Evolutionary conservation across 2,329 filamentous ascomycete species (phyloP), one percentile per base, ranked within the genome.

Genomic region (Penicillium polonicum): DNA sequence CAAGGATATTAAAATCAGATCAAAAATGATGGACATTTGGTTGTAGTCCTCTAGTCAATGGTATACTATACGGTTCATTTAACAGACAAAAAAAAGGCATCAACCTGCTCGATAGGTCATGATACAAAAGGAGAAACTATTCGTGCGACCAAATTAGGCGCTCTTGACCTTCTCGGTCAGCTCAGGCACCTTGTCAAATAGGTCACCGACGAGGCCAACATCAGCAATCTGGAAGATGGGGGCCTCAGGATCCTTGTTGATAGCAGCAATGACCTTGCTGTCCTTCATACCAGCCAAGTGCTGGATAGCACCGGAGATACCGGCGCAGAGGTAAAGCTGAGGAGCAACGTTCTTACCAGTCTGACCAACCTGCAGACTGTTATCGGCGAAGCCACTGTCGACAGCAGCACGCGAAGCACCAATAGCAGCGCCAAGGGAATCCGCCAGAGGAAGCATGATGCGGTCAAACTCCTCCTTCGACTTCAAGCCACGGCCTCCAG

Each of bases 261-360:
- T 97, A 15, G 91, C 91, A 23, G 93, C 94, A 79, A 99, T 99
- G 58, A 99, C 94, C 82, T 99, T 99, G 82, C 92, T 97, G 74
- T 99, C 94, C 84, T 99, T 99, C 94, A 99, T 99, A 73, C 94
- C 94, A 33, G 94, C 94, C 78, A 99, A 78, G 82, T 99, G 94
- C 79, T 99, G 94, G 68, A 99, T 99, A 23, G 94, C 94, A 53
- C 94, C 94, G 9, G 91, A 96, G 68, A 99, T 97, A 71, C 94
- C 94, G 13, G 93, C 92, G 53, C 92, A 95, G 66, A 99, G 83
- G 74, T 99, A 99, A 60, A 99, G 81, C 76, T 99, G 88, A 59
- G 94, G 94, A 46, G 94, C 94, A 54, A 99, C 93, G 61, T 97
- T 96, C 85, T 99, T 99, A 70, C 94, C 94, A 15, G 94, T 99